Evolutionary conservation across 257 asterid genomes (phyloP), one percentile per base, ranked within the genome.

Genomic region (Petrea volubilis): DNA sequence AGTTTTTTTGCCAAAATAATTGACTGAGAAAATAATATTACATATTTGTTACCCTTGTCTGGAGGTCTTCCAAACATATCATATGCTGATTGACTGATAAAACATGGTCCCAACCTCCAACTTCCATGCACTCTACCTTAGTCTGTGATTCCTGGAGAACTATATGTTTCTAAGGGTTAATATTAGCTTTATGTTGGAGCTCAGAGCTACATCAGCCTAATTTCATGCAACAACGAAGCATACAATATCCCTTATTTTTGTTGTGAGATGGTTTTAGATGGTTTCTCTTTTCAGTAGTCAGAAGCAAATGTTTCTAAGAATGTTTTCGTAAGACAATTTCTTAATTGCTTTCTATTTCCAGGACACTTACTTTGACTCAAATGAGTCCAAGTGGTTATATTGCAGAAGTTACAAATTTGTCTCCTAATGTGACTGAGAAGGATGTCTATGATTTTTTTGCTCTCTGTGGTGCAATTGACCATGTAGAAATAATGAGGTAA

Each of bases 381-480:
- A 92, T 95, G 98, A 86, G 82, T 71, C 87, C 93, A 18, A 81
- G 81, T 75, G 98, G 94, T 38, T 84, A 83, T 68, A 88, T 86
- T 6, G 98, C 77, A 65, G 95, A 92, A 81, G 97, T 95, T 38
- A 90, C 96, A 44, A 74, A 86, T 74, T 78, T 95, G 80, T 86
- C 99, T 25, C 90, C 98, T 34, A 79, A 68, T 63, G 91, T 86
- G 13, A 78, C 87, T 3, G 99, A 92, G 83, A 95, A 92, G 83
- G 95, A 91, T 70, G 85, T 95, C 55, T 70, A 74, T 56, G 96
- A 92, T 75, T 95, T 95, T 77, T 92, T 95, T 49, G 85, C 87
- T 63, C 87, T 95, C 78, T 95, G 98, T 78, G 99, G 99, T 71
- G 78, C 84, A 64, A 90, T 95, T 55, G 93, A 95, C 24, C 96